Conservation (phyloP, 345 rosid genomes). For the Rhodamnia argentea region DNA sequence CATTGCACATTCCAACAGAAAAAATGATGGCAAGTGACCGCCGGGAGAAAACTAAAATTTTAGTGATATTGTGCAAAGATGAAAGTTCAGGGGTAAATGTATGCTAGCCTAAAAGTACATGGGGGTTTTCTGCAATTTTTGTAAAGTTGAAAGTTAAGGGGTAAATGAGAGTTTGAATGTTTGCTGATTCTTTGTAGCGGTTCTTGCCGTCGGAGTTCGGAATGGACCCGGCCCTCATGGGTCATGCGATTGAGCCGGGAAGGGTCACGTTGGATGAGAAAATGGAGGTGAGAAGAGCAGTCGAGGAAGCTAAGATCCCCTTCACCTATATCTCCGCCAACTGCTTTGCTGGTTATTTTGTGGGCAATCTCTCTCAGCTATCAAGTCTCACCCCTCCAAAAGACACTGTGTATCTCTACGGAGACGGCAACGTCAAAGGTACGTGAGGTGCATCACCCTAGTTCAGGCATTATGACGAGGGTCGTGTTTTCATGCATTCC, state of each 20-base stretch:
- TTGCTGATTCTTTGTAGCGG: constrained; percentile 21
- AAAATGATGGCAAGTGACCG: neutral
- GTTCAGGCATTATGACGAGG: neutral
- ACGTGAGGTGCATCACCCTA: neutral
- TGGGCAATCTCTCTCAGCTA: constrained; percentile 56
- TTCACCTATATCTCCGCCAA: constrained; percentile 61
- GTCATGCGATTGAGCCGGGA: constrained; percentile 66
- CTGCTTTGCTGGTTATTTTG: constrained; percentile 80
- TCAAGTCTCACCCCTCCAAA: constrained; percentile 57
- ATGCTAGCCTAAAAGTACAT: neutral
- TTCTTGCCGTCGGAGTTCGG: constrained; percentile 92
- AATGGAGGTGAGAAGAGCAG: constrained; percentile 65
- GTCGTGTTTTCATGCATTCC: neutral
- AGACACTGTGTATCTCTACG: constrained; percentile 36
- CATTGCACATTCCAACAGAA: neutral
- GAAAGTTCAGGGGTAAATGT: neutral
- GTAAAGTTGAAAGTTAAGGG: too few species aligned
- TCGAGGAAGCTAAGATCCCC: constrained; percentile 69
- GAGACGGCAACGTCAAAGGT: constrained; percentile 78
- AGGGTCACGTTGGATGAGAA: constrained; percentile 72
- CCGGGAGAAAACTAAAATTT: neutral
- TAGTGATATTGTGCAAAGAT: neutral
- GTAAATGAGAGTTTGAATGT: neutral
- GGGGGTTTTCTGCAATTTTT: neutral
- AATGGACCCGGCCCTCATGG: constrained; percentile 74